Evolutionary conservation across 1,139 yeast genomes (phyloP).

Genomic region (Suhomyces ambrosiae): DNA sequence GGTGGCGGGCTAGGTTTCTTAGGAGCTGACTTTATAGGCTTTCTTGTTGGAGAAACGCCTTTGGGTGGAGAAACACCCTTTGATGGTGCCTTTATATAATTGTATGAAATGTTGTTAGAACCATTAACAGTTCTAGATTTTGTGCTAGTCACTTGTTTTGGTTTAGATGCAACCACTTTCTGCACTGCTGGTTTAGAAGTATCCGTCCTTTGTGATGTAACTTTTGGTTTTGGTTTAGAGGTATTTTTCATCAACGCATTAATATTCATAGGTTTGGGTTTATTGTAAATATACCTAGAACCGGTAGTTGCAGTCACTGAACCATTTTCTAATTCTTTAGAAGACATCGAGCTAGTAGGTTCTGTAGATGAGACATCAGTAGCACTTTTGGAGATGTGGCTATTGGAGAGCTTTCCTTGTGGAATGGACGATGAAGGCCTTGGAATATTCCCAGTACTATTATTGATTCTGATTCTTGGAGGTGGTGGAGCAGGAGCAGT

Average conservation of each 20-base stretch:
- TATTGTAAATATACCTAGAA: slow-evolving; percentile 32
- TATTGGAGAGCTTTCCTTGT: neutral
- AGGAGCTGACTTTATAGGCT: slow-evolving; percentile 17
- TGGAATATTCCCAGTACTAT: slow-evolving; percentile 4
- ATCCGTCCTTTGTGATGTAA: slow-evolving; percentile 17
- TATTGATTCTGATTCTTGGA: slow-evolving; percentile 11
- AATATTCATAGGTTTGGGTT: slow-evolving; percentile 47
- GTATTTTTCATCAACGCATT: slow-evolving; percentile 35
- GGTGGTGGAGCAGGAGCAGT: slow-evolving; percentile 24
- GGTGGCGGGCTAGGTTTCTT: slow-evolving; percentile 7
- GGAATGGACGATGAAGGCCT: neutral
- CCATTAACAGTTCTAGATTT: slow-evolving; percentile 8
- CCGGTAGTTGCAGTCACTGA: neutral
- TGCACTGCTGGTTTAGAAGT: slow-evolving; percentile 7
- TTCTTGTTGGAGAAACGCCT: slow-evolving; percentile 8
- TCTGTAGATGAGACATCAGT: slow-evolving; percentile 15
- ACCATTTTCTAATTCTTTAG: neutral
- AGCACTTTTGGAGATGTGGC: slow-evolving; percentile 17
- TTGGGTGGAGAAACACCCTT: slow-evolving; percentile 1
- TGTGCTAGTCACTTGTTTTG: slow-evolving; percentile 9
- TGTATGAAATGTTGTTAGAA: slow-evolving; percentile 30
- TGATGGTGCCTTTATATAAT: slow-evolving; percentile 23
- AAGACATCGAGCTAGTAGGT: neutral
- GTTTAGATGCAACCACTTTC: slow-evolving; percentile 9
- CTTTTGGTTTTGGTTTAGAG: slow-evolving; percentile 10